Evolutionary conservation across 73 alveolate genomes (phyloP).

Genomic region (Uronychia setigera): DNA sequence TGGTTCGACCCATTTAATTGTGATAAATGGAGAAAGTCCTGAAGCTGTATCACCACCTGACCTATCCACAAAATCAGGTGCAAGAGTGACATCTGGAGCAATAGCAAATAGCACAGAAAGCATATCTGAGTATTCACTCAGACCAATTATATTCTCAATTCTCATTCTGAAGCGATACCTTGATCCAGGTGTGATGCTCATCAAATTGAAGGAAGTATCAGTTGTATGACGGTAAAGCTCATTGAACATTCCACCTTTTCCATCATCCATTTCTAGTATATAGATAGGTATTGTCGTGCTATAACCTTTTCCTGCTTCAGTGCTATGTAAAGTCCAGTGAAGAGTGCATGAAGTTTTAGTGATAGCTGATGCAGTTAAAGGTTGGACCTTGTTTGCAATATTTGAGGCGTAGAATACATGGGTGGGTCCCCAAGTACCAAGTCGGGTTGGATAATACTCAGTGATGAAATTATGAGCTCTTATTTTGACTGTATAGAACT

Average conservation of each 20-base stretch:
- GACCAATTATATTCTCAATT: no score
- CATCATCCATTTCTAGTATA: slow-evolving; percentile 43
- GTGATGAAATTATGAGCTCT: slow-evolving; percentile 62
- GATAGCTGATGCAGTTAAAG: slow-evolving; percentile 21
- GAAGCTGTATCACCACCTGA: slow-evolving; percentile 58
- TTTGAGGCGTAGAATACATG: slow-evolving; percentile 31
- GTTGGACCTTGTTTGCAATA: neutral
- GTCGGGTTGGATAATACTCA: slow-evolving; percentile 21
- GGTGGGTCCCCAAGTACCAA: slow-evolving; percentile 47
- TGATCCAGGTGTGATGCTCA: slow-evolving; percentile 46
- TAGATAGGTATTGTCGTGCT: slow-evolving; percentile 40
- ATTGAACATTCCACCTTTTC: slow-evolving; percentile 31
- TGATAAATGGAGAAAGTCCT: slow-evolving; percentile 52
- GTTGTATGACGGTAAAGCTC: slow-evolving; percentile 5
- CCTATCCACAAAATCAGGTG: slow-evolving; percentile 54
- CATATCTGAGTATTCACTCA: slow-evolving; percentile 27
- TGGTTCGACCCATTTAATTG: slow-evolving; percentile 68
- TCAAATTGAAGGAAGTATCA: slow-evolving; percentile 7
- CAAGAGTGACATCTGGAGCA: slow-evolving; percentile 44
- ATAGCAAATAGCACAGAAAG: slow-evolving; percentile 49
- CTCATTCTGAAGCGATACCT: slow-evolving; percentile 54
- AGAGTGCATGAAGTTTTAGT: slow-evolving; percentile 47
- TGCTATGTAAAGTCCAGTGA: slow-evolving; percentile 46
- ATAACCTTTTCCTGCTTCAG: slow-evolving; percentile 43
- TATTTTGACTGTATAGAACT: slow-evolving; percentile 14